Evolutionary conservation across 805 yeast species (phyloP).

Genomic region (Hanseniaspora occidentalis): DNA sequence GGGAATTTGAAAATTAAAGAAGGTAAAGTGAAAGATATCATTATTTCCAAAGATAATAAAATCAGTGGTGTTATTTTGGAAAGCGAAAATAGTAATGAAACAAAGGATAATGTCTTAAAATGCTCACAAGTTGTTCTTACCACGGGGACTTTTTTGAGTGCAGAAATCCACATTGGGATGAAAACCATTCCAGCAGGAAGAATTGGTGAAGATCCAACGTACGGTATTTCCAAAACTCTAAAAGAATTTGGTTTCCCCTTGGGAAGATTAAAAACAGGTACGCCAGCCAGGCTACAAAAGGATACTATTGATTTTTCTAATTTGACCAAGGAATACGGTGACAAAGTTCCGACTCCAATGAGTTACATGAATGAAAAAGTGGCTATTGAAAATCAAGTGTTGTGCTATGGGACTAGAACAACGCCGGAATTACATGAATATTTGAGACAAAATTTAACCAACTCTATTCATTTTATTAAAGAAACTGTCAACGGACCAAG

Average conservation of each 20-base stretch:
- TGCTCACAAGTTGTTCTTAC: constrained; percentile 71
- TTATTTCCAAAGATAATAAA: constrained; percentile 34
- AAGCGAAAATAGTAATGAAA: constrained; percentile 48
- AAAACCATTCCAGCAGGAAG: constrained; percentile 79
- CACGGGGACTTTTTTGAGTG: constrained; percentile 91
- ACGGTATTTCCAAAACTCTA: constrained; percentile 75
- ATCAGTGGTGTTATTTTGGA: constrained; percentile 65
- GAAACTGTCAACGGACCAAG: constrained; percentile 95
- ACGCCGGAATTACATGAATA: constrained; percentile 63
- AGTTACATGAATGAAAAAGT: constrained; percentile 68
- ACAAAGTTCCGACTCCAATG: constrained; percentile 79
- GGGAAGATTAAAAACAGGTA: constrained; percentile 92
- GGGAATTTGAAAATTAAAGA: constrained; percentile 41
- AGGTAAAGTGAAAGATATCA: constrained; percentile 76
- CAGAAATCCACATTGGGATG: constrained; percentile 87
- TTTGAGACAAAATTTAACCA: constrained; percentile 56
- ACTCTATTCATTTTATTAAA: constrained; percentile 69
- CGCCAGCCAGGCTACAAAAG: constrained; percentile 81
- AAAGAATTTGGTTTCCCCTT: constrained; percentile 64
- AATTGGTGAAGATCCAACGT: constrained; percentile 84
- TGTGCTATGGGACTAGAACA: constrained; percentile 71
- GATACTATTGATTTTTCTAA: constrained; percentile 54
- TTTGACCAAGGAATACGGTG: constrained; percentile 63
- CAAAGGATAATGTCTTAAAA: constrained; percentile 27
- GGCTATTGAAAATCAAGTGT: constrained; percentile 43